Evolutionary conservation across 2,329 filamentous ascomycete genomes (phyloP).

Genomic region (Fusarium sp.): DNA sequence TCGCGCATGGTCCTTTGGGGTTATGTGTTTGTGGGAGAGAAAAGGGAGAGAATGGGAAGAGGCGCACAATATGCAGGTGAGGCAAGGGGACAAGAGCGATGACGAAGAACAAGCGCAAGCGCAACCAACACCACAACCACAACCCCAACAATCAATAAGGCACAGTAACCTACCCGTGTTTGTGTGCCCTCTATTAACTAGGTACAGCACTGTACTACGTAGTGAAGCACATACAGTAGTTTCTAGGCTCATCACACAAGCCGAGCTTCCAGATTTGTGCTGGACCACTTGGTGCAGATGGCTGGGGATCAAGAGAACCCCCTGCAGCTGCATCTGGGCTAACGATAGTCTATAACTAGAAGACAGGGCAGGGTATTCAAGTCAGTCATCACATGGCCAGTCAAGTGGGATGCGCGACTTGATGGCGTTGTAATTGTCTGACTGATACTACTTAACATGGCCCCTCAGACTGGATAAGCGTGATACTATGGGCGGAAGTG

Average conservation of each 20-base stretch:
- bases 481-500: conserved; percentile 21
- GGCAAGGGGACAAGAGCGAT: conserved; percentile 31
- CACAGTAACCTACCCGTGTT: background rate
- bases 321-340: conserved; percentile 41
- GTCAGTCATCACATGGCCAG: conserved; percentile 35
- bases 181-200: conserved; percentile 35
- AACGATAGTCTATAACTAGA: conserved; percentile 21
- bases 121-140: conserved; percentile 33
- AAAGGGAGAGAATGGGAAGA: conserved; percentile 34
- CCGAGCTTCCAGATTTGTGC: conserved; percentile 39
- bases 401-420: conserved; percentile 24
- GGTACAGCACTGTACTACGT: conserved; percentile 12
- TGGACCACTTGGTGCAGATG: conserved; percentile 43
- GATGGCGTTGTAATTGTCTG: conserved; percentile 37
- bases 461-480: conserved; percentile 17
- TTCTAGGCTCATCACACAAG: conserved; percentile 30
- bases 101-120: conserved; percentile 38
- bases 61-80: conserved; percentile 29
- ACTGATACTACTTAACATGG: conserved; percentile 21
- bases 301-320: conserved; percentile 39
- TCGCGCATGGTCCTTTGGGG: conserved; percentile 43
- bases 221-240: background rate
- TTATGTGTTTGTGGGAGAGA: conserved; percentile 23
- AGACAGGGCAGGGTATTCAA: conserved; percentile 20
- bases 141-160: conserved; percentile 10